Evolutionary conservation across 257 asterid genomes (phyloP), one percentile per base, ranked within the genome.

Genomic region (Forsythia viridissima): DNA sequence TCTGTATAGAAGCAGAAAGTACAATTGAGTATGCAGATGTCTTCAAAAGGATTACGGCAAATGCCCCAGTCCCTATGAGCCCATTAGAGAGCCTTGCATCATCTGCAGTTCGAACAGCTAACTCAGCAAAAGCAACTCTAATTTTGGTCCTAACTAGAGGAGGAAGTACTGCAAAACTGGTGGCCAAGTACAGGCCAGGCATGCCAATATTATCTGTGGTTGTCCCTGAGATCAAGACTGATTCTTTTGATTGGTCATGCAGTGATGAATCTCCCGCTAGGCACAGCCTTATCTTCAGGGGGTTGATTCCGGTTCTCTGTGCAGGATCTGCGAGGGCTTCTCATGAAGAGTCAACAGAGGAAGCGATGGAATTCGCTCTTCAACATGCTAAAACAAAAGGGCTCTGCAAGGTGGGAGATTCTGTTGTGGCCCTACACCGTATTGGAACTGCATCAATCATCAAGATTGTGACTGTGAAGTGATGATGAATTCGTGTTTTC

Each of bases 271-370:
- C 93, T 63, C 97, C 97, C 1, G 97, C 97, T 43, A 86, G 96
- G 91, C 97, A 92, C 84, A 91, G 96, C 75, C 86, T 92, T 76
- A 89, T 92, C 34, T 90, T 88, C 77, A 85, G 97, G 87, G 97
- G 97, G 4, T 80, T 92, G 89, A 87, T 92, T 37, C 97, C 97
- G 0, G 80, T 92, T 74, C 83, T 92, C 20, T 89, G 92, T 66
- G 97, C 93, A n/a, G 97, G 97, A 30, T 93, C 97, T 8, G 91
- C 97, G 0, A 83, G 92, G 89, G 98, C 97, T 55, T 91, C 98
- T 21, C 91, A 90, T 30, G 96, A 91, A 85, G 97, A 93, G 82
- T 93, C 98, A 3, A 93, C 97, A 0, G 96, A 93, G 84, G 98
- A 91, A 84, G 97, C 97, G 6, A 77, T 93, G 80, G 96, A 90